Evolutionary conservation across 345 rosid genomes (phyloP).

Genomic region (Mallotus nudiflorus): DNA sequence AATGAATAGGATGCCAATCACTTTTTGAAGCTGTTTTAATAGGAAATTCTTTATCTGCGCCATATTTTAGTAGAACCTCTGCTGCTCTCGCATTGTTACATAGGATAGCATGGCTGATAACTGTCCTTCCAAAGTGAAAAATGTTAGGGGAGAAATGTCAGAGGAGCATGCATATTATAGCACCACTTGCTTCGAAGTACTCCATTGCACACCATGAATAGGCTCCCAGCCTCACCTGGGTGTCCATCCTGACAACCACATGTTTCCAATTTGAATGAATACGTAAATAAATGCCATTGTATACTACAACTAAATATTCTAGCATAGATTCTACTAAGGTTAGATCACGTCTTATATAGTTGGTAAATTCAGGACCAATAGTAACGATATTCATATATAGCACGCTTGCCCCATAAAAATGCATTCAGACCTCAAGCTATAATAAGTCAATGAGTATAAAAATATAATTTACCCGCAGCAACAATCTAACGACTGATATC

Average conservation of each 20-base stretch:
- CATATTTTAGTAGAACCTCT: constrained; percentile 53
- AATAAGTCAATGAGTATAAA: too few relatives aligned
- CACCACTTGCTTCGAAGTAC: constrained; percentile 78
- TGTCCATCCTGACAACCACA: constrained; percentile 64
- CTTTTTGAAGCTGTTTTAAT: constrained; percentile 43
- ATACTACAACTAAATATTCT: too few relatives aligned
- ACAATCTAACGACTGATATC: constrained; percentile 16
- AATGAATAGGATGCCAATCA: constrained; percentile 64
- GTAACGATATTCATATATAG: too few relatives aligned
- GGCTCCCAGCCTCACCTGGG: constrained; percentile 75
- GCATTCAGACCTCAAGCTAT: too few relatives aligned
- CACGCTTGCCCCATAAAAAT: too few relatives aligned
- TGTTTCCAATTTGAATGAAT: constrained; percentile 32
- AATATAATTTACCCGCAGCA: too few relatives aligned
- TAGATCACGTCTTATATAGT: too few relatives aligned
- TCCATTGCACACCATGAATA: constrained; percentile 99
- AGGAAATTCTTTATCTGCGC: constrained; percentile 58
- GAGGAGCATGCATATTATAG: constrained; percentile 66
- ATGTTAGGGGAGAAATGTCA: constrained; percentile 43
- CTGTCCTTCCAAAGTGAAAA: constrained; percentile 71
- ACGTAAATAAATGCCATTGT: constrained; percentile 8
- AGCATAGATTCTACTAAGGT: too few relatives aligned
- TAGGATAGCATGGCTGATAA: constrained; percentile 89
- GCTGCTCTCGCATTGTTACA: constrained; percentile 71
- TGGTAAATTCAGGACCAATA: too few relatives aligned